Evolutionary conservation across 805 yeast species (phyloP).

Genomic region (Sugiyamaella floridensis): DNA sequence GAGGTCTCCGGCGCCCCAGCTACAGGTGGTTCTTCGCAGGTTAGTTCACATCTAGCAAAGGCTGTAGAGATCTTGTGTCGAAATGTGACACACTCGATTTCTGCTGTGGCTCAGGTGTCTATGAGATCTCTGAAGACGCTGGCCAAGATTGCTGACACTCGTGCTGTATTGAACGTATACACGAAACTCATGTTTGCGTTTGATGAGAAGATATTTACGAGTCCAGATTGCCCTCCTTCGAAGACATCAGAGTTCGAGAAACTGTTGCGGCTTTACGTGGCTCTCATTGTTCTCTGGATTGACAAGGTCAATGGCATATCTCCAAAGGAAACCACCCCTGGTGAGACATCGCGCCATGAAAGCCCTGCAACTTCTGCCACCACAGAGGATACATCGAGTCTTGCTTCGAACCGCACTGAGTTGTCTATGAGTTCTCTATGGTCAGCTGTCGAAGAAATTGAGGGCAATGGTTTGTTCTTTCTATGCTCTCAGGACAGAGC

Average conservation of each 20-base stretch:
- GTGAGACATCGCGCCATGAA: slow-evolving; percentile 12
- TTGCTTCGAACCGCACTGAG: neutral
- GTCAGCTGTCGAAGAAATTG: slow-evolving; percentile 87
- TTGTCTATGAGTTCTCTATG: slow-evolving; percentile 51
- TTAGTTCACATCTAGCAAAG: slow-evolving; percentile 22
- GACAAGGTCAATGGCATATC: slow-evolving; percentile 14
- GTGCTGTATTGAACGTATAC: slow-evolving; percentile 61
- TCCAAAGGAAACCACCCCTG: slow-evolving; percentile 20
- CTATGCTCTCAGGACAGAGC: slow-evolving; percentile 79
- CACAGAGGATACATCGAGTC: neutral
- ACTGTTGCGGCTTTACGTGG: slow-evolving; percentile 63
- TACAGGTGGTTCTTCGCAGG: slow-evolving; percentile 36
- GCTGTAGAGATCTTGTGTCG: slow-evolving; percentile 70
- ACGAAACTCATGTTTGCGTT: slow-evolving; percentile 75
- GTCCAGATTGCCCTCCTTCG: slow-evolving; percentile 51
- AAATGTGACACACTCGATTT: slow-evolving; percentile 64
- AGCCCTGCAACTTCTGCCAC: neutral
- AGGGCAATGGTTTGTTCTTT: slow-evolving; percentile 90
- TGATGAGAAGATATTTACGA: slow-evolving; percentile 45
- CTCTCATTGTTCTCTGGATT: slow-evolving; percentile 76
- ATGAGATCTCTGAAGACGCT: slow-evolving; percentile 55
- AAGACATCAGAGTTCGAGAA: slow-evolving; percentile 55
- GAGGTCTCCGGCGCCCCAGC: neutral
- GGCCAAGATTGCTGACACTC: slow-evolving; percentile 63
- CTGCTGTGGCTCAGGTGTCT: slow-evolving; percentile 57